These are phyloP conservation scores for Meyerozyma guilliermondii DNA, from an alignment of 1,139 yeast genomes.

Conservation along the genomic window DNA sequence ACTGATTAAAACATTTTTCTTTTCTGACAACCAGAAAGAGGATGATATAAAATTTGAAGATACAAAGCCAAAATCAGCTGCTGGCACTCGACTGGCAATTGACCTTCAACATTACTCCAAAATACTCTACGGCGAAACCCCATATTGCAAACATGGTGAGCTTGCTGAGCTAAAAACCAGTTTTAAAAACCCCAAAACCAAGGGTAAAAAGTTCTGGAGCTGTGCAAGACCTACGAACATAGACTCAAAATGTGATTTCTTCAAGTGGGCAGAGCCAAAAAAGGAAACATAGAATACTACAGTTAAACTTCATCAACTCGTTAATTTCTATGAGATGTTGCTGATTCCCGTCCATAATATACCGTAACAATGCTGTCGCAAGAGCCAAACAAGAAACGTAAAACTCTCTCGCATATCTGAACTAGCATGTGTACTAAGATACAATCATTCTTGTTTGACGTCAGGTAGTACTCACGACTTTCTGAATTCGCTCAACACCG, in stretches of 20 bases:
- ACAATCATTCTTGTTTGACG: not conserved
- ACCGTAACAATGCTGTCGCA: not conserved
- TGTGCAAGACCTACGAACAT: constrained; percentile 27
- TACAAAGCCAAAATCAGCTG: not conserved
- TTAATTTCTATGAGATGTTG: not conserved
- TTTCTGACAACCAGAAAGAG: not conserved
- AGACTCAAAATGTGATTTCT: constrained; percentile 22
- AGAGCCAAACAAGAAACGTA: not conserved
- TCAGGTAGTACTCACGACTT: constrained; percentile 44
- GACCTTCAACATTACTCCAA: constrained; percentile 4
- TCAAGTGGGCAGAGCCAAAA: constrained; percentile 27
- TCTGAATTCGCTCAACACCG: constrained; percentile 96
- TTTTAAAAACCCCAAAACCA: constrained; percentile 38
- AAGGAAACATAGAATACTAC: not conserved
- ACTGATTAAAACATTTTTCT: constrained; percentile 5
- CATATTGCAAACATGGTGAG: constrained; percentile 48
- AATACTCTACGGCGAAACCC: constrained; percentile 31
- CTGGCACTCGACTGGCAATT: not conserved
- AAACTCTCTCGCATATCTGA: not conserved
- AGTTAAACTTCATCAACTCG: not conserved
- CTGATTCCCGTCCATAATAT: not conserved
- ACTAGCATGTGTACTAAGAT: not conserved
- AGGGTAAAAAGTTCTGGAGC: constrained; percentile 59
- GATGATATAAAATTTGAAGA: not conserved
- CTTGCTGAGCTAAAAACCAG: constrained; percentile 45